phyloP scores from a whole-genome alignment of 1,284 basidiomycete genomes.

The Hypsizygus ulmarius region DNA sequence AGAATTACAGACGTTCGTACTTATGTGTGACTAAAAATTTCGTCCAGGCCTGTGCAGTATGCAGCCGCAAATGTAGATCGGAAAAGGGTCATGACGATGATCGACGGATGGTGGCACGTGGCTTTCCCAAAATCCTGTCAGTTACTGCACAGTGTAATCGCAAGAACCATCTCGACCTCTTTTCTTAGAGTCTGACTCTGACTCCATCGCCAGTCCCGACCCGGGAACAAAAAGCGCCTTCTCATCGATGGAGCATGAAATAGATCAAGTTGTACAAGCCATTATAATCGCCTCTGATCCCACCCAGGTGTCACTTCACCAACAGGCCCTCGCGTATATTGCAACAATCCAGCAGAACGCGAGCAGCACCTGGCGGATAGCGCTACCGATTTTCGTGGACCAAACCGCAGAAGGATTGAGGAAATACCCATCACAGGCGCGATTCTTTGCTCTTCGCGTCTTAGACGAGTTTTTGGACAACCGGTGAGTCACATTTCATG shows the following conservation, averaged over 20 bases:
- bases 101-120: slow-evolving; percentile 15
- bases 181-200: slow-evolving; percentile 10
- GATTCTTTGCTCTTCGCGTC: slow-evolving; percentile 85
- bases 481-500: slow-evolving; percentile 50
- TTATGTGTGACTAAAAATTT: not conserved
- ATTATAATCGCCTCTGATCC: slow-evolving; percentile 84
- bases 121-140: slow-evolving; percentile 19
- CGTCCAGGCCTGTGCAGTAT: not conserved
- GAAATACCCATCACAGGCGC: slow-evolving; percentile 71
- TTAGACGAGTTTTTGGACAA: slow-evolving; percentile 85
- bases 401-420: slow-evolving; percentile 51
- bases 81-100: not conserved
- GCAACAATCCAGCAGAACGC: slow-evolving; percentile 75
- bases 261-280: slow-evolving; percentile 77
- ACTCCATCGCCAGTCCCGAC: slow-evolving; percentile 5
- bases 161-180: slow-evolving; percentile 18
- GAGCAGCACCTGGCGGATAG: slow-evolving; percentile 74
- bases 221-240: slow-evolving; percentile 6
- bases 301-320: slow-evolving; percentile 62
- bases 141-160: too few relatives aligned
- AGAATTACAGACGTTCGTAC: not conserved
- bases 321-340: slow-evolving; percentile 81
- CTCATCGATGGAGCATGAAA: slow-evolving; percentile 63
- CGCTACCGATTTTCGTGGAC: slow-evolving; percentile 73
- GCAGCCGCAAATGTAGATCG: not conserved